phyloP scores from a whole-genome alignment of 331 rosid genomes.

The Ulmus americana region DNA sequence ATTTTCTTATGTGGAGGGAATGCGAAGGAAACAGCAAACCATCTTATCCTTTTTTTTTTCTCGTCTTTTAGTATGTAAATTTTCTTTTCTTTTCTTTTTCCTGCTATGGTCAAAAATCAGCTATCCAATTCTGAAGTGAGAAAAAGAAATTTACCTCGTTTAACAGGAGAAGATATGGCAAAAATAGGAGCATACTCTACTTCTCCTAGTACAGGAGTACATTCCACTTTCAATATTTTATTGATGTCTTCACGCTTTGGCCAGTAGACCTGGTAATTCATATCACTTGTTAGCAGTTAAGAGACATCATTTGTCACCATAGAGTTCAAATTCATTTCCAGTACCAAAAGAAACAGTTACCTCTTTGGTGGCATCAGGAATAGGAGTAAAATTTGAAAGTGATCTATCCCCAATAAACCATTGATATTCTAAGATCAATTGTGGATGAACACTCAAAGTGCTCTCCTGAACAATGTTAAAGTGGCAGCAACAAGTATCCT shows the following conservation, averaged over 20 bases:
- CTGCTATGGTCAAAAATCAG: background rate
- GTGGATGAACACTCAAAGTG: conserved; percentile 33
- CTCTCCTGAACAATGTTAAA: conserved; percentile 60
- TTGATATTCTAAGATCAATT: conserved; percentile 62
- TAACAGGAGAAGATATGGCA: conserved; percentile 74
- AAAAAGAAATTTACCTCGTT: conserved; percentile 48
- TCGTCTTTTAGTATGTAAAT: no score
- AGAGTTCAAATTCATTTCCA: conserved; percentile 16
- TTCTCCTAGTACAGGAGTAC: conserved; percentile 63
- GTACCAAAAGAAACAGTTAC: conserved; percentile 34
- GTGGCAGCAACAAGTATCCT: conserved; percentile 81
- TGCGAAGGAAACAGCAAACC: no score
- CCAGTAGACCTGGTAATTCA: conserved; percentile 63
- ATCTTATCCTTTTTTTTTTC: no score
- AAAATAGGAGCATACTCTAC: conserved; percentile 65
- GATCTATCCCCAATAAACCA: conserved; percentile 85
- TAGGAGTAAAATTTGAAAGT: conserved; percentile 50
- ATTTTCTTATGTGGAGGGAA: no score
- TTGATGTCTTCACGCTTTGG: conserved; percentile 78
- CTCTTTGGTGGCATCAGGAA: conserved; percentile 76
- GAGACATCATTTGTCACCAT: conserved; percentile 1
- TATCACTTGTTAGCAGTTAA: conserved; percentile 18
- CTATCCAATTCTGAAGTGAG: conserved; percentile 11
- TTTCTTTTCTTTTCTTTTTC: background rate
- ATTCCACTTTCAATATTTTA: conserved; percentile 79